A percentile compares a stretch with the other conserved stretches of the same genome.
Evolutionary conservation across 768 basidiomycete genomes (phyloP).

Genomic region (Sarcodon sp.): DNA sequence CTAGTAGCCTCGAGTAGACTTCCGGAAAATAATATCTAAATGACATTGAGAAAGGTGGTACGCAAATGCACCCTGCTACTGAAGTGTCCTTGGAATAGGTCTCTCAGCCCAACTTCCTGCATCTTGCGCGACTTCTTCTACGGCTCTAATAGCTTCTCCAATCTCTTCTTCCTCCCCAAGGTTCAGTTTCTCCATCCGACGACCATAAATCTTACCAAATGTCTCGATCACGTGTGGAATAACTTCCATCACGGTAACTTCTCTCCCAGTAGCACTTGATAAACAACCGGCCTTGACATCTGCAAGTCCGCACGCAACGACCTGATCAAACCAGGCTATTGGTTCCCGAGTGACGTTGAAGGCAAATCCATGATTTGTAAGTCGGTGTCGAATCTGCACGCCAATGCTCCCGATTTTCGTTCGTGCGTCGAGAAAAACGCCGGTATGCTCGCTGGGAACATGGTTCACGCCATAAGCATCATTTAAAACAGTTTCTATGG

Average conservation of each 20-base stretch:
- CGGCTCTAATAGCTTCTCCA: slow-evolving; percentile 10
- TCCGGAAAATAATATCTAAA: too few relatives aligned
- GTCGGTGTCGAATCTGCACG: slow-evolving; percentile 87
- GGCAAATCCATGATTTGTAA: slow-evolving; percentile 93
- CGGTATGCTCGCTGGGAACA: slow-evolving; percentile 68
- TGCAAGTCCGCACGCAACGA: slow-evolving; percentile 85
- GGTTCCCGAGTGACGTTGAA: slow-evolving; percentile 83
- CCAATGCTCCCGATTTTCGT: slow-evolving; percentile 94
- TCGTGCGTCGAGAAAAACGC: slow-evolving; percentile 70
- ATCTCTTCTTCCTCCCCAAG: slow-evolving; percentile 9
- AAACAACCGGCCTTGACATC: slow-evolving; percentile 74
- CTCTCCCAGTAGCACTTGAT: slow-evolving; percentile 24
- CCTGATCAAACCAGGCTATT: slow-evolving; percentile 69
- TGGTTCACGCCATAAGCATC: slow-evolving; percentile 45
- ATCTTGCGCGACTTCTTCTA: slow-evolving; percentile 11
- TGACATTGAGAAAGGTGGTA: too few relatives aligned
- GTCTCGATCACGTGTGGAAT: slow-evolving; percentile 28
- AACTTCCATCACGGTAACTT: slow-evolving; percentile 33
- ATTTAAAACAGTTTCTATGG: slow-evolving; percentile 49
- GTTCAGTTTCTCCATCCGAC: slow-evolving; percentile 17
- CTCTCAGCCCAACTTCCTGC: slow-evolving; percentile 7
- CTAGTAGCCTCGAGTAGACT: too few relatives aligned
- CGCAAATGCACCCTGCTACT: too few relatives aligned
- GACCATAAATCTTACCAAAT: slow-evolving; percentile 15
- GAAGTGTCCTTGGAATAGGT: slow-evolving; percentile 7